Evolutionary conservation across 2,329 filamentous ascomycete genomes (phyloP), one percentile per base, ranked within the genome.

Genomic region (Calonectria ilicicola): DNA sequence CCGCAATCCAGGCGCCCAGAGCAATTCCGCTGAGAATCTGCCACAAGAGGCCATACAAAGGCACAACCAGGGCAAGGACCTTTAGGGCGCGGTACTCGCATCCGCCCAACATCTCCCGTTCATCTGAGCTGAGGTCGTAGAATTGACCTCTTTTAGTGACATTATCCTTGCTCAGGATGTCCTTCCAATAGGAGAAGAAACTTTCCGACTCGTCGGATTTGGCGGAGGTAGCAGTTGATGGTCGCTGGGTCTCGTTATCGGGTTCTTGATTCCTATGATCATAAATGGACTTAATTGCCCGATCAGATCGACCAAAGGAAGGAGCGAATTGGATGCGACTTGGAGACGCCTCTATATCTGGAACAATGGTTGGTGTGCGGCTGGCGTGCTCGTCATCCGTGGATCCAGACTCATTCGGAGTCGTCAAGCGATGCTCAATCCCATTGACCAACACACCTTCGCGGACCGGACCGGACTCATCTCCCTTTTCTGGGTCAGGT

Each of bases 31-130:
- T 89, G 5, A 93, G 80, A 2, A 92, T 69, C 78, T 93, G 91
- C 86, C 89, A 93, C 5, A 88, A 79, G 29, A 87, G 79, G 29
- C 89, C 92, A 79, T 94, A 94, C 7, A 89, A 73, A 1, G 91
- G 91, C 7, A 94, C 91, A 23, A 92, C 79, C 75, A 89, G 85
- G 2, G 90, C 86, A 1, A 94, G 84, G 6, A 93, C 81, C 60
- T 87, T 87, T 23, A 93, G 85, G 19, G 92, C 91, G 49, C 90
- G 87, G 78, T 93, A 93, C 80, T 93, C 92, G 69, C 88, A 89
- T 1, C 91, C 91, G 29, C 92, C 91, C 0, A 93, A 84, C 32
- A 87, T 84, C 65, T 91, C 88, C 42, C 90, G 86, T 76, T 92
- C 89, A 17, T 87, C 85, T 23, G 84, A 84, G 1, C 85, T 85